Base-by-base conservation (phyloP, 2,329 filamentous ascomycete species). In the Colletotrichum sp. region DNA sequence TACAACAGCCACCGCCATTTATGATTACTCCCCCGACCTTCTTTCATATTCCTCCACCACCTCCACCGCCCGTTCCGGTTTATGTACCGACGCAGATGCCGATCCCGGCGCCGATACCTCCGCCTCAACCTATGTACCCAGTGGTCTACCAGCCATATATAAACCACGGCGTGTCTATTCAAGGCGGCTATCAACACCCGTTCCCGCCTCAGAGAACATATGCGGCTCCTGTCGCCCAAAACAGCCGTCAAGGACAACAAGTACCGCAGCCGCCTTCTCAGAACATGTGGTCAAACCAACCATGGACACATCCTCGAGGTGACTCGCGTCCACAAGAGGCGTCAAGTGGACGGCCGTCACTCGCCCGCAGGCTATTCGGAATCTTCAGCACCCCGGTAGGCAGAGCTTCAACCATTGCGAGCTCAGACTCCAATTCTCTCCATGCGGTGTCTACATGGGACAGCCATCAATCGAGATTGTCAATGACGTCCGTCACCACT, bases 401-500 rank as follows among this genome's bases (percentile, higher is more conserved):
- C 7, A 82, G 79, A 71, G 84, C 83, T 8, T 86, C 83, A 0
- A 86, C 85, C 2, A 82, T 86, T 65, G 79, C 78, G 32, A 84
- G 79, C 52, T 79, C 78, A 4, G 63, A 70, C 34, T 67, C 60
- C 30, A 62, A 39, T 10, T 77, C 62, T 30, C 21, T 30, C 10
- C 62, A 30, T n/a, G 32, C n/a, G 15, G 28, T 66, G 10, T 71
- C 75, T 24, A 21, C 63, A 24, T 26, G 52, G 10, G 24, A 36
- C 26, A 75, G 65, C 16, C 60, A 34, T 52, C 59, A 18, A 18
- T 62, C 75, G 18, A 49, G 65, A 32, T 60, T 49, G 18, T 77
- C 75, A 15, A 55, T 21, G 13, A 65, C 64, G 8, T 73, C 74
- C 16, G 36, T 65, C 21, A 69, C 44, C 59, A 65, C 64, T 15